These are phyloP conservation scores for Termitomyces sp. DNA, from an alignment of 768 basidiomycete genomes.

Conservation along the genomic window DNA sequence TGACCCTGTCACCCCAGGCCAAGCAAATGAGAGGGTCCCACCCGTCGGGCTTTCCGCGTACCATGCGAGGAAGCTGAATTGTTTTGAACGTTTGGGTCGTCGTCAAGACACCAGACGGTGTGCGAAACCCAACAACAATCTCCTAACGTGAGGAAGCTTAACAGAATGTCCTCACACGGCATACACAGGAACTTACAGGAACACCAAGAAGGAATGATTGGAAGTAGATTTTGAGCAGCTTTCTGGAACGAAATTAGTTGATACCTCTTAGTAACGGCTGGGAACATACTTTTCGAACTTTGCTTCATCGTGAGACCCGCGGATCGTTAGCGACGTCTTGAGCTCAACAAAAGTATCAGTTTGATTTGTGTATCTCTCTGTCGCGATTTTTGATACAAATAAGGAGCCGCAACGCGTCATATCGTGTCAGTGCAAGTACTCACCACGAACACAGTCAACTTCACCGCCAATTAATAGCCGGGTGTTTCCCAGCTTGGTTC, in stretches of 20 bases:
- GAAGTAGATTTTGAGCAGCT: slow-evolving; percentile 89
- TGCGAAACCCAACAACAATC: slow-evolving; percentile 86
- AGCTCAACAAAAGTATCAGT: slow-evolving; percentile 78
- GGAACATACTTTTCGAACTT: slow-evolving; percentile 72
- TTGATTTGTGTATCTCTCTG: slow-evolving; percentile 58
- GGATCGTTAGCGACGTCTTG: slow-evolving; percentile 79
- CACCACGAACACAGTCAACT: slow-evolving; percentile 86
- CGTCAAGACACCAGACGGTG: slow-evolving; percentile 63
- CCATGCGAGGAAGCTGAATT: slow-evolving; percentile 70
- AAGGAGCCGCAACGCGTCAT: neutral
- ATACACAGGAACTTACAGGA: slow-evolving; percentile 50
- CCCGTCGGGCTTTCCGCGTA: slow-evolving; percentile 67
- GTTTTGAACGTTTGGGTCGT: slow-evolving; percentile 75
- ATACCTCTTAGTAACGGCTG: neutral
- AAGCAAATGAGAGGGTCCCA: slow-evolving; percentile 81
- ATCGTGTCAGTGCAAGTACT: slow-evolving; percentile 10
- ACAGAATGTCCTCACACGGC: neutral
- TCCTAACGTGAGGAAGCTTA: slow-evolving; percentile 48
- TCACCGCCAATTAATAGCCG: slow-evolving; percentile 83
- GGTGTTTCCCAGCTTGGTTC: slow-evolving; percentile 73
- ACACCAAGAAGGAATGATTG: slow-evolving; percentile 91
- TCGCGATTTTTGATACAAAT: slow-evolving; percentile 9
- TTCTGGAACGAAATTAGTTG: slow-evolving; percentile 41
- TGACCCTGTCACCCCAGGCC: slow-evolving; percentile 64
- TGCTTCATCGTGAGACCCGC: slow-evolving; percentile 58